A percentile compares a stretch with the other conserved stretches of the same genome.
phyloP scores from a whole-genome alignment of 129 eudicot species.

The Saposhnikovia divaricata region DNA sequence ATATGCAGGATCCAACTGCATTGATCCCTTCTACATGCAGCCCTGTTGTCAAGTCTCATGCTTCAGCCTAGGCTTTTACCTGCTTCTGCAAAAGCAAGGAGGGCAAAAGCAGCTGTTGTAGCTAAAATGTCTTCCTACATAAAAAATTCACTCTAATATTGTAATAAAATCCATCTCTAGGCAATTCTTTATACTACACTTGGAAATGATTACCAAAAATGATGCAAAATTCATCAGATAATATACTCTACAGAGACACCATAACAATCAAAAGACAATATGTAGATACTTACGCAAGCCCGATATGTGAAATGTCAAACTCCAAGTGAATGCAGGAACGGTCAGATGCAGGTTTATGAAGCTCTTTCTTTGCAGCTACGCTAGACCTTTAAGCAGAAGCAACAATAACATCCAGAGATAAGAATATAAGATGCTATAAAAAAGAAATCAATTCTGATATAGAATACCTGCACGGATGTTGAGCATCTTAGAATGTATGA shows the following conservation, averaged over 20 bases:
- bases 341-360: slow-evolving; percentile 66
- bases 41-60: slow-evolving; percentile 87
- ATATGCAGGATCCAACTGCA: slow-evolving; percentile 76
- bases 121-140: slow-evolving; percentile 9
- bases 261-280: not conserved
- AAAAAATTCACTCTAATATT: no score
- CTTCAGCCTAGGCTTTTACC: slow-evolving; percentile 59
- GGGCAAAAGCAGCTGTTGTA: slow-evolving; percentile 35
- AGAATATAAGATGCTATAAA: not conserved
- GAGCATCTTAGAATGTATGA: slow-evolving; percentile 19
- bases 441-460: not conserved
- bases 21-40: slow-evolving; percentile 80
- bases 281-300: slow-evolving; percentile 45
- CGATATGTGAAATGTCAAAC: slow-evolving; percentile 56
- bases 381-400: slow-evolving; percentile 39
- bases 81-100: slow-evolving; percentile 36
- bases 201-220: not conserved
- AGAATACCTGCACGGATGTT: slow-evolving; percentile 23
- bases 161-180: no score
- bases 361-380: slow-evolving; percentile 74
- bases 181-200: not conserved
- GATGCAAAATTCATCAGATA: not conserved
- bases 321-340: slow-evolving; percentile 94
- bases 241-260: not conserved
- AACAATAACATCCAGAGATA: not conserved